A percentile compares a stretch with the other conserved stretches of the same genome.
These are phyloP conservation scores for Oenanthe javanica DNA, from an alignment of 140 eudicot species.

Conservation along the genomic window DNA sequence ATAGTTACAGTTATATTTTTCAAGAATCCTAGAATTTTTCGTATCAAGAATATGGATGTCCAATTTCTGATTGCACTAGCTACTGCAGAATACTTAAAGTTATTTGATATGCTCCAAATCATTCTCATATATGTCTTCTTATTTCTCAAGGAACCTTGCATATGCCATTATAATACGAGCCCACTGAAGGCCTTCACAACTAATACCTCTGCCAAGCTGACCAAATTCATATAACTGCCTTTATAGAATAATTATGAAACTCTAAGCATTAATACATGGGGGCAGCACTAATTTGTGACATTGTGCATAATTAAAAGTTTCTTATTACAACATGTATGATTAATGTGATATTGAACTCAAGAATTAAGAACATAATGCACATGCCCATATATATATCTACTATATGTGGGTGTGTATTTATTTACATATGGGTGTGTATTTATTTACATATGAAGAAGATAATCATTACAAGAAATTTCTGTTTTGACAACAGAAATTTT, in stretches of 20 bases:
- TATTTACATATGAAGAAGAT: too few species aligned
- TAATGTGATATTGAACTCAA: background rate
- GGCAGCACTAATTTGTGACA: constrained; percentile 2
- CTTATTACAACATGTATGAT: constrained; percentile 3
- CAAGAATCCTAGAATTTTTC: too few species aligned
- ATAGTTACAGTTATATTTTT: too few species aligned
- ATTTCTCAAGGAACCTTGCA: constrained; percentile 65
- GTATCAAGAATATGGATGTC: too few species aligned
- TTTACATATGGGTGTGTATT: too few species aligned
- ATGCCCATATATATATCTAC: background rate
- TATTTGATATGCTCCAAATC: too few species aligned
- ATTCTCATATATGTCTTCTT: too few species aligned
- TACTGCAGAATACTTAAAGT: too few species aligned
- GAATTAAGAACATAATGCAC: background rate
- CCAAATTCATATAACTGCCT: constrained; percentile 94
- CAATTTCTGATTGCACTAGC: too few species aligned
- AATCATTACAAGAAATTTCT: too few species aligned
- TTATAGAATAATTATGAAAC: constrained; percentile 28
- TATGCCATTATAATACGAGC: constrained; percentile 65
- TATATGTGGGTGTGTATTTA: background rate
- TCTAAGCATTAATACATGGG: constrained; percentile 24
- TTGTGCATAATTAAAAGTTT: background rate
- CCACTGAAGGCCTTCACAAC: constrained; percentile 95
- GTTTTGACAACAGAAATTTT: too few species aligned
- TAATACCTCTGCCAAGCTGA: constrained; percentile 98